Conservation (phyloP, 1,284 basidiomycete species). For the Ceratobasidium sp. region DNA sequence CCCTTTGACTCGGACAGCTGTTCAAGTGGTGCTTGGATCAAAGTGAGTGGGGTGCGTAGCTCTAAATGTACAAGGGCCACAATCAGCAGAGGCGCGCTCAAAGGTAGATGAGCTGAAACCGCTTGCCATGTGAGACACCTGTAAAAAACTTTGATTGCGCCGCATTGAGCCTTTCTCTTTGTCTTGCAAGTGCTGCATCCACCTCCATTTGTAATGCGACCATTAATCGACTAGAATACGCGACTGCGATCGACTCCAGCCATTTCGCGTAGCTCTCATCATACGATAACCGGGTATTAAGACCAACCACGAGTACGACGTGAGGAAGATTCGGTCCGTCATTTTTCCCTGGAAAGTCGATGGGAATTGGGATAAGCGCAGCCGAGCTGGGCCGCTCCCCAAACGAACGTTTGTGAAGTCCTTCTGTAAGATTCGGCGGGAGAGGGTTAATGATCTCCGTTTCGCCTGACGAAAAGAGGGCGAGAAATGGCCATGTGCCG, state of each 20-base stretch:
- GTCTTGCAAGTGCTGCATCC: conserved; percentile 26
- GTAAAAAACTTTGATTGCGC: conserved; percentile 54
- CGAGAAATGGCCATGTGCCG: no score
- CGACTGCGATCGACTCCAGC: conserved; percentile 3
- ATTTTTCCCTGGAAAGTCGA: neutral
- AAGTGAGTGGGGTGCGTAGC: conserved; percentile 52
- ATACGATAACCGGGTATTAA: conserved; percentile 43
- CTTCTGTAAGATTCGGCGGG: neutral
- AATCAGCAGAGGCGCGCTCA: neutral
- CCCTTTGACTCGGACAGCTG: conserved; percentile 43
- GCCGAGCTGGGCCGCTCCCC: conserved; percentile 23
- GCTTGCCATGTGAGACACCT: conserved; percentile 50
- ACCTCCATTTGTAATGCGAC: conserved; percentile 27
- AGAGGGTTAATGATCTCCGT: conserved; percentile 28
- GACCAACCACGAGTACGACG: conserved; percentile 40
- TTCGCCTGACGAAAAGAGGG: conserved; percentile 2
- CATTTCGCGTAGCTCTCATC: conserved; percentile 39
- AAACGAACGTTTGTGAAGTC: conserved; percentile 20
- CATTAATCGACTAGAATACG: conserved; percentile 9
- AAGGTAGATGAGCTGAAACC: no score
- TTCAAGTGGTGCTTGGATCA: conserved; percentile 52
- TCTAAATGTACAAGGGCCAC: conserved; percentile 29
- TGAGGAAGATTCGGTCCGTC: neutral
- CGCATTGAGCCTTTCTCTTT: conserved; percentile 50
- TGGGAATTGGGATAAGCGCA: conserved; percentile 5